Conservation (phyloP, 129 eudicot species). For the Artemisia tridentata region DNA sequence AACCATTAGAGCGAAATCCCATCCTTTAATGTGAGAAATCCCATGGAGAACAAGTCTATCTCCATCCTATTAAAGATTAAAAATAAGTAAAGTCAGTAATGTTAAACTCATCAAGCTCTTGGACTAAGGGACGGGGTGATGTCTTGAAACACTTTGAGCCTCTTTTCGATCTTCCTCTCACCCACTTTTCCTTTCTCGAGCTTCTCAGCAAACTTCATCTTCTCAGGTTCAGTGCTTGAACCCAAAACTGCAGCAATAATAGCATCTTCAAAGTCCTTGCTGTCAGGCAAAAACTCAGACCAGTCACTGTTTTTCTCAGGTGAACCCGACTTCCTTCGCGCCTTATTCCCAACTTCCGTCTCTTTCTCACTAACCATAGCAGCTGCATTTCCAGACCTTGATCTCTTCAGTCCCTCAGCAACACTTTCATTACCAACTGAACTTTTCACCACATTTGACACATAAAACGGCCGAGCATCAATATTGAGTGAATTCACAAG, state of each 20-base stretch:
- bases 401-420: constrained; percentile 71
- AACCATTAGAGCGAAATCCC: neutral
- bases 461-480: constrained; percentile 77
- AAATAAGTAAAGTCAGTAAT: constrained; percentile 25
- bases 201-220: constrained; percentile 29
- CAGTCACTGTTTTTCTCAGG: constrained; percentile 41
- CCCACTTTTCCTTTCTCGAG: constrained; percentile 28
- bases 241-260: constrained; percentile 78
- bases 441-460: constrained; percentile 36
- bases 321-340: constrained; percentile 46
- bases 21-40: neutral
- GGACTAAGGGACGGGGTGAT: constrained; percentile 81
- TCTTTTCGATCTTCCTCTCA: constrained; percentile 56
- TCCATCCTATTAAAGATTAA: constrained; percentile 43
- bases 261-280: constrained; percentile 84
- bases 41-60: constrained; percentile 94
- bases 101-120: constrained; percentile 42
- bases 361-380: constrained; percentile 20
- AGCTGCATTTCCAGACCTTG: constrained; percentile 63
- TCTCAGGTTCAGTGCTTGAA: constrained; percentile 28
- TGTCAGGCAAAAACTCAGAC: constrained; percentile 65
- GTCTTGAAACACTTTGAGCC: constrained; percentile 92
- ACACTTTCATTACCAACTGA: constrained; percentile 18
- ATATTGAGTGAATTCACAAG: constrained; percentile 53
- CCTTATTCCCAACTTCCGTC: constrained; percentile 44